Base-by-base conservation (phyloP, 768 basidiomycete species). In the Tylopilus balloui region DNA sequence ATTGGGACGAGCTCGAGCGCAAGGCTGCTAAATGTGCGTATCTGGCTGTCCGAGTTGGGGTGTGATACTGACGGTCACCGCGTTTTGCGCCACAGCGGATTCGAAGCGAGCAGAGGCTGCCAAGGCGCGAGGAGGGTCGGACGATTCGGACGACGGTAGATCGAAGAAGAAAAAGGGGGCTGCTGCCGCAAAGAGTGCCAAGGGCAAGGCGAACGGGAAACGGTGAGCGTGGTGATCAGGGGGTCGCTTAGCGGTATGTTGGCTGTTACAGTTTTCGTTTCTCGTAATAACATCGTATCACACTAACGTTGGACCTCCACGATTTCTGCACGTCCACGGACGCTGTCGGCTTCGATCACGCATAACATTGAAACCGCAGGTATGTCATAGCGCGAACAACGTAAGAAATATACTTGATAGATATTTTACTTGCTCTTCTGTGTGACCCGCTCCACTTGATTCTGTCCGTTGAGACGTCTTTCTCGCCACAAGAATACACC, bases 1-100 rank as follows among this genome's bases (percentile, higher is more conserved):
- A 95, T 59, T 99, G 95, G 95, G 94, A 96, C 61, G 92, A 92
- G 67, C 73, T 96, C 29, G 94, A 96, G 69, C 75, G 81, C 38
- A 94, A 93, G 66, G 93, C 93, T 7, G 90, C 90, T 8, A 88
- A 87, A 76, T 87, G 84, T 89, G 61, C 58, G 74, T 50, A 35
- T 23, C 29, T 17, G 0, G 45, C 9, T n/a, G 4, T n/a, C 21
- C 17, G 34, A 8, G 24, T 37, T 5, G 45, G 19, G 28, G 11
- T 44, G 48, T 13, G 15, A 24, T 9, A 12, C 34, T 49, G 48
- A 53, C 39, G 21, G 10, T 4, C 3, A 37, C 29, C 15, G 19
- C 9, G 20, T 17, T 14, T 19, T 28, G 21, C 23, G 10, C 31
- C 48, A 7, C 43, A 79, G 78, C 78, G 49, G 79, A 81, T 56